Percentiles rank a stretch among this genome's conserved stretches.
Conservation (phyloP, 352 stramenopile species). For the Globisporangium radiosum region DNA sequence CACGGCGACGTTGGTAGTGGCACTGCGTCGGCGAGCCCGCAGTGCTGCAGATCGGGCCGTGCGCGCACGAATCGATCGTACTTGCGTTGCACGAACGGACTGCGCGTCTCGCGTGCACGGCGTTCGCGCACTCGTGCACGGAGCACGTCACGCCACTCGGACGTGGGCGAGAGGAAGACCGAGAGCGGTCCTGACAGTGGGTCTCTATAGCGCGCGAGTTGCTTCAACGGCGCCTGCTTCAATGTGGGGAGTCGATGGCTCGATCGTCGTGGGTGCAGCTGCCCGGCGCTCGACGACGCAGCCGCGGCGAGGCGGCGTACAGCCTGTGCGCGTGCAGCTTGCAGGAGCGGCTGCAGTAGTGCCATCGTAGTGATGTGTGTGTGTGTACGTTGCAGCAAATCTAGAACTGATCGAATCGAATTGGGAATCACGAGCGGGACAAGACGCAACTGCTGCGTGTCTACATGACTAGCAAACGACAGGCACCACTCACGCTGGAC, state of each 20-base stretch:
- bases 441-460: too few species aligned
- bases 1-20: background rate
- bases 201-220: background rate
- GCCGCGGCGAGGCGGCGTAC: too few species aligned
- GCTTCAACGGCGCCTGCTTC: background rate
- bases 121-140: conserved; percentile 11
- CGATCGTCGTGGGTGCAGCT: too few species aligned
- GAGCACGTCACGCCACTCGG: conserved; percentile 17
- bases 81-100: conserved; percentile 20
- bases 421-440: too few species aligned
- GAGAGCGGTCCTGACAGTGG: conserved; percentile 4
- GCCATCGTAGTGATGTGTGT: too few species aligned
- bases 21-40: conserved; percentile 5
- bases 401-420: too few species aligned
- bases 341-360: too few species aligned
- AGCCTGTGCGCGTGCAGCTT: too few species aligned
- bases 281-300: too few species aligned
- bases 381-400: too few species aligned
- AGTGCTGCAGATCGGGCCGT: conserved; percentile 15
- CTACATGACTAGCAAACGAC: too few species aligned
- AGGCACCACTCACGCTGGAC: too few species aligned
- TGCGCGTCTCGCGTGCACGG: conserved; percentile 5
- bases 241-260: background rate
- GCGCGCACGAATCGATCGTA: conserved; percentile 19
- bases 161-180: conserved; percentile 16